Base-by-base conservation (phyloP, 768 basidiomycete genomes). In the Lentinula sp. region DNA sequence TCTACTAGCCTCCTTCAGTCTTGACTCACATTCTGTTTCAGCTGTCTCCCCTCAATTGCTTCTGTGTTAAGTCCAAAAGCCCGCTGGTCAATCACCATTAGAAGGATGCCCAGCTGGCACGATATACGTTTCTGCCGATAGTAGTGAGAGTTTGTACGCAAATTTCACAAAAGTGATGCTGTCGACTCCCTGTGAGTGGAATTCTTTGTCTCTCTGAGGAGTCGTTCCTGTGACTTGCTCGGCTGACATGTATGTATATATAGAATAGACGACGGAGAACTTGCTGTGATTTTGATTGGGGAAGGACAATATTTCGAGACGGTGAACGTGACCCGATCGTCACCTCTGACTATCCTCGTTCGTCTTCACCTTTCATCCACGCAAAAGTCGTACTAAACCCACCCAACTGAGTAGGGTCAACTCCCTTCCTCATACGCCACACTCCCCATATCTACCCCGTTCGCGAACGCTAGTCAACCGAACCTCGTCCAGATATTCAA, bases 251-350 rank as follows among this genome's bases (percentile, higher is more conserved):
- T 28, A 28, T 28, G 28, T 28, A 28, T 28, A 28, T 5, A 20
- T 39, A 88, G 85, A 18, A 76, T 81, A 0, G 65, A 74, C 32
- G 66, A 70, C 7, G 77, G 75, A 3, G 33, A 62, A 4, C 55
- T 56, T 15, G 80, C 76, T 0, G 73, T 73, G 1, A 84, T 88
- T 41, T 78, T 88, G 32, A 75, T 89, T 42, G 86, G 76, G 0
- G 72, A 73, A 58, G 87, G 87, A 6, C 75, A 80, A 53, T 89
- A 88, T 62, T 78, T 80, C 53, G 86, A 87, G 70, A 79, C 76
- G 0, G 66, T 88, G 4, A 86, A 85, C 57, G 72, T 88, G 18
- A 81, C 85, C 0, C 74, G 84, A 45, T 69, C 67, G 55, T 82
- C 73, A 1, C 81, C 85, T 16, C 70, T 87, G 41, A 85, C 81